These are phyloP conservation scores for Sechiopsis laciniata DNA, from an alignment of 306 rosid genomes.

Conservation along the genomic window DNA sequence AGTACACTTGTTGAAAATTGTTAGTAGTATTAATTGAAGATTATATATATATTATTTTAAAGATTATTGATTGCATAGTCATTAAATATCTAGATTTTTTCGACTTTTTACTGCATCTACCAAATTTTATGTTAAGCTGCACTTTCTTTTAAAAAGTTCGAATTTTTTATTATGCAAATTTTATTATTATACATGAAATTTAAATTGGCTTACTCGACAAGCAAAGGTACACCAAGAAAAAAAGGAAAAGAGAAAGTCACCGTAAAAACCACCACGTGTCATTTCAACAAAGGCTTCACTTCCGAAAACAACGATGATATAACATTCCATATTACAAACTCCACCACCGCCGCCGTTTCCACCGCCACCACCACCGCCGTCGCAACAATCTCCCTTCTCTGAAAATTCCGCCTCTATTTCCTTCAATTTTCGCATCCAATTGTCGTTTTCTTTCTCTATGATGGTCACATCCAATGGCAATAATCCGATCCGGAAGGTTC, in stretches of 20 bases:
- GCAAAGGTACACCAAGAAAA: neutral
- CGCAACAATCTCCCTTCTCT: neutral
- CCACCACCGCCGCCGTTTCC: neutral
- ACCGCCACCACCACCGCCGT: neutral
- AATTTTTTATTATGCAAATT: too few species aligned
- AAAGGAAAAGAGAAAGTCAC: neutral
- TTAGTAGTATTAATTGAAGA: too few species aligned
- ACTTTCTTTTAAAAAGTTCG: too few species aligned
- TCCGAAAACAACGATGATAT: neutral
- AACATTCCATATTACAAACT: neutral
- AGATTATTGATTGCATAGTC: too few species aligned
- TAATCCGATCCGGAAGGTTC: slow-evolving; percentile 37
- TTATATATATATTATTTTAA: too few species aligned
- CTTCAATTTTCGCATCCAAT: neutral
- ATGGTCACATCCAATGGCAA: slow-evolving; percentile 33
- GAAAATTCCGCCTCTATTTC: neutral
- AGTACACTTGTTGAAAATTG: too few species aligned
- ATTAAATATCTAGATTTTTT: too few species aligned
- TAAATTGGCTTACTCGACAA: neutral
- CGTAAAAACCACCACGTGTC: neutral
- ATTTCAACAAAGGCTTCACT: neutral
- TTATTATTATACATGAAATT: neutral
- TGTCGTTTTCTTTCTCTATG: neutral
- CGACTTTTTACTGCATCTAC: too few species aligned
- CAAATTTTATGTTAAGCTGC: too few species aligned